Conservation (phyloP, 805 yeast genomes). For the Ogataea nonfermentans region DNA sequence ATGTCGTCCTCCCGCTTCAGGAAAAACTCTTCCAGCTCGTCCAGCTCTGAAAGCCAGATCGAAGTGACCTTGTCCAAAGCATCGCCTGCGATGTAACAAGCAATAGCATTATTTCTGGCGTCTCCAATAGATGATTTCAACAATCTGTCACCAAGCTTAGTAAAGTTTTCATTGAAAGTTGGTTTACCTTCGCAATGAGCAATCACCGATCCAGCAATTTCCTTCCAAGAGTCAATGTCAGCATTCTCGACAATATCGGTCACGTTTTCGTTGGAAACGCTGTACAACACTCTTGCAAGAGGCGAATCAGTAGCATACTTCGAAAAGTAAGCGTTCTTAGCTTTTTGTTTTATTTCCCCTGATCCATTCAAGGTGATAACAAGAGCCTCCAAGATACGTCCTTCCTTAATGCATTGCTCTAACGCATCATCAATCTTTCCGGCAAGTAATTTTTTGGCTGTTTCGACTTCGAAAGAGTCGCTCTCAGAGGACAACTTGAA, state of each 20-base stretch:
- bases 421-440: constrained; percentile 71
- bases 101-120: constrained; percentile 70
- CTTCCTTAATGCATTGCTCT: constrained; percentile 59
- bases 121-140: constrained; percentile 38
- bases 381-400: constrained; percentile 73
- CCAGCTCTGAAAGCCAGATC: constrained; percentile 80
- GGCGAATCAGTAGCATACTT: constrained; percentile 50
- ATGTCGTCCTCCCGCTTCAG: constrained; percentile 46
- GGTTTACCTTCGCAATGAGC: constrained; percentile 49
- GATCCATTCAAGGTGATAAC: constrained; percentile 71
- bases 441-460: constrained; percentile 51
- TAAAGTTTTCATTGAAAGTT: constrained; percentile 53
- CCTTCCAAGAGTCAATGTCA: constrained; percentile 79
- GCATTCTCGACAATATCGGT: constrained; percentile 76
- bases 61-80: constrained; percentile 74
- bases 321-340: constrained; percentile 66
- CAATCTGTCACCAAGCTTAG: constrained; percentile 77
- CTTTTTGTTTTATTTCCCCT: constrained; percentile 62
- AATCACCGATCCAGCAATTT: constrained; percentile 66
- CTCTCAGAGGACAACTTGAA: constrained; percentile 41
- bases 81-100: constrained; percentile 76
- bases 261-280: constrained; percentile 51
- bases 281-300: constrained; percentile 72
- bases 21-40: constrained; percentile 39
- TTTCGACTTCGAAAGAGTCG: constrained; percentile 43